phyloP scores from a whole-genome alignment of 169 alveolate species.

The Plasmodium cynomolgi region DNA sequence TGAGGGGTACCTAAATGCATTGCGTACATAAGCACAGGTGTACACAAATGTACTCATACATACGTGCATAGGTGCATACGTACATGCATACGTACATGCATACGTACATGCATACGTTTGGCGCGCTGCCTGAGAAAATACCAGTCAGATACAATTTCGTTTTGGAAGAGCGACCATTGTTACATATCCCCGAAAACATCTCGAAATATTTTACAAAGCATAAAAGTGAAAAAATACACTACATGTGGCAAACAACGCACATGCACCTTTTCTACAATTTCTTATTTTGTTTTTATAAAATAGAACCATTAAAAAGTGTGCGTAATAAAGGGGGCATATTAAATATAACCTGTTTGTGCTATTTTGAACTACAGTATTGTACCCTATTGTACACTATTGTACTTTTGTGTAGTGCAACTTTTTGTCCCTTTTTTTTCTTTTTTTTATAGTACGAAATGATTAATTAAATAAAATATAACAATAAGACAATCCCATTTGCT shows the following conservation, averaged over 20 bases:
- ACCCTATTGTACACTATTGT: background rate
- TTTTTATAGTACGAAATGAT: conserved; percentile 10
- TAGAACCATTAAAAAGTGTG: background rate
- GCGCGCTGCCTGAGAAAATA: conserved; percentile 3
- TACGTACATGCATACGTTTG: background rate
- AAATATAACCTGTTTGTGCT: background rate
- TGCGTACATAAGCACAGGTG: conserved; percentile 3
- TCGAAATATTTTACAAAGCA: background rate
- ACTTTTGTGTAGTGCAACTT: background rate
- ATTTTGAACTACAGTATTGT: background rate
- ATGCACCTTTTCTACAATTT: background rate
- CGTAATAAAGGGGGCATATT: background rate
- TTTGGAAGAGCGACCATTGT: background rate
- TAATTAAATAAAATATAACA: conserved; percentile 4
- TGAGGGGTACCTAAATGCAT: conserved; percentile 9
- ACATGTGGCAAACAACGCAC: conserved; percentile 2
- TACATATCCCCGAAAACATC: background rate
- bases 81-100: background rate
- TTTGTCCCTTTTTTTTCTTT: background rate
- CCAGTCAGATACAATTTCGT: background rate
- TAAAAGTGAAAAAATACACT: conserved; percentile 1
- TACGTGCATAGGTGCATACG: too few relatives aligned
- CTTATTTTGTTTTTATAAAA: conserved; percentile 18
- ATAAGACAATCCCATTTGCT: background rate
- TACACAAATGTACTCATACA: background rate